Evolutionary conservation across 495 filamentous ascomycete genomes (phyloP).

Genomic region (Saxophila tyrrhenica): DNA sequence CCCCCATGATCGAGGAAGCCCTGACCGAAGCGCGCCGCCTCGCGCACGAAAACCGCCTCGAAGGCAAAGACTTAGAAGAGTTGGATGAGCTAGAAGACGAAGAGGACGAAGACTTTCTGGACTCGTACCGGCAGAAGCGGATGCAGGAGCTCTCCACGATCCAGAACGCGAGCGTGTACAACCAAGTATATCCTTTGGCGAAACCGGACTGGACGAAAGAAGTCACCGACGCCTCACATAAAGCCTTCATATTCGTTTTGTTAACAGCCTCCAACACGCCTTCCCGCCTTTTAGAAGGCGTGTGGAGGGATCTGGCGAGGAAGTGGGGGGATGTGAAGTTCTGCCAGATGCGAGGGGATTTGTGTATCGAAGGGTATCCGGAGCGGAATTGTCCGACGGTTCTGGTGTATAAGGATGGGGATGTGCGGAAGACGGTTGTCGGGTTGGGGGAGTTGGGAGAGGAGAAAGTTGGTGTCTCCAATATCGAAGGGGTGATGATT

Average conservation of each 20-base stretch:
- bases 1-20: conserved; percentile 92
- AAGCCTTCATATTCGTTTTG: conserved; percentile 68
- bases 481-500: conserved; percentile 26
- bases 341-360: conserved; percentile 83
- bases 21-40: conserved; percentile 65
- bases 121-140: conserved; percentile 59
- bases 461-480: no score
- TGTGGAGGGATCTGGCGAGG: conserved; percentile 75
- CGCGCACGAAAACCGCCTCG: conserved; percentile 80
- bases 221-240: conserved; percentile 80
- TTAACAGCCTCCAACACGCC: conserved; percentile 72
- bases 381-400: conserved; percentile 93
- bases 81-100: conserved; percentile 90
- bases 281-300: conserved; percentile 64
- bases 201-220: conserved; percentile 86
- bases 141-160: conserved; percentile 67
- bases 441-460: conserved; percentile 72
- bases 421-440: conserved; percentile 80
- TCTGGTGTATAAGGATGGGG: conserved; percentile 78
- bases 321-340: conserved; percentile 94
- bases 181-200: conserved; percentile 82
- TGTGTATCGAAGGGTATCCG: conserved; percentile 95
- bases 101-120: conserved; percentile 81
- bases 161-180: conserved; percentile 62
- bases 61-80: conserved; percentile 88